These are phyloP conservation scores for Cercospora brassicicola DNA, from an alignment of 2,329 filamentous ascomycete species.

Conservation along the genomic window DNA sequence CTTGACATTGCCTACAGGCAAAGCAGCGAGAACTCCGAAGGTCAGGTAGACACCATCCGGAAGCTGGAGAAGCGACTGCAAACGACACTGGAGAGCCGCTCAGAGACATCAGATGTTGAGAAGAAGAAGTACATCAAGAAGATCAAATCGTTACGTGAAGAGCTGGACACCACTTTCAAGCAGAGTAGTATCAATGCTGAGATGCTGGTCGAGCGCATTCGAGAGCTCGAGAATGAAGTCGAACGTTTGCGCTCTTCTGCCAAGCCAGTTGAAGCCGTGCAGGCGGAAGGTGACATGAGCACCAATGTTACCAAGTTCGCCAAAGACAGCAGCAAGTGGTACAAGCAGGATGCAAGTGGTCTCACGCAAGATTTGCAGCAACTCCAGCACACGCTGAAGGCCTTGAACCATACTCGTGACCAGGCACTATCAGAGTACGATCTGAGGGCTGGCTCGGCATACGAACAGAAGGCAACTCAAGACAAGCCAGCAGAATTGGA, in stretches of 20 bases:
- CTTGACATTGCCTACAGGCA: conserved; percentile 30
- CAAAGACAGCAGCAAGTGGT: conserved; percentile 39
- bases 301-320: conserved; percentile 40
- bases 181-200: conserved; percentile 25
- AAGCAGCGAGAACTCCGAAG: conserved; percentile 26
- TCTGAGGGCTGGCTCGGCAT: conserved; percentile 9
- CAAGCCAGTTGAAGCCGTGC: conserved; percentile 23
- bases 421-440: conserved; percentile 8
- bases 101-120: conserved; percentile 10
- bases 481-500: not conserved
- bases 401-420: conserved; percentile 2
- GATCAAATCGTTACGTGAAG: conserved; percentile 22
- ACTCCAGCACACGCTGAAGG: conserved; percentile 5
- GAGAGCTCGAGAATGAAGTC: conserved; percentile 24
- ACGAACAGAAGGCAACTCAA: conserved; percentile 6
- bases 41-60: conserved; percentile 25
- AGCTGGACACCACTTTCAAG: conserved; percentile 26
- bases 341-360: conserved; percentile 37
- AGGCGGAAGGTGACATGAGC: conserved; percentile 43
- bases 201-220: conserved; percentile 25
- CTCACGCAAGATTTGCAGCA: conserved; percentile 5
- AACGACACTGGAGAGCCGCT: conserved; percentile 13
- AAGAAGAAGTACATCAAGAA: conserved; percentile 27
- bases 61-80: conserved; percentile 27
- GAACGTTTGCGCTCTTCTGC: conserved; percentile 3